A percentile compares a stretch with the other conserved stretches of the same genome.
Evolutionary conservation across 1,284 basidiomycete species (phyloP).

Genomic region (Naganishia sp.): DNA sequence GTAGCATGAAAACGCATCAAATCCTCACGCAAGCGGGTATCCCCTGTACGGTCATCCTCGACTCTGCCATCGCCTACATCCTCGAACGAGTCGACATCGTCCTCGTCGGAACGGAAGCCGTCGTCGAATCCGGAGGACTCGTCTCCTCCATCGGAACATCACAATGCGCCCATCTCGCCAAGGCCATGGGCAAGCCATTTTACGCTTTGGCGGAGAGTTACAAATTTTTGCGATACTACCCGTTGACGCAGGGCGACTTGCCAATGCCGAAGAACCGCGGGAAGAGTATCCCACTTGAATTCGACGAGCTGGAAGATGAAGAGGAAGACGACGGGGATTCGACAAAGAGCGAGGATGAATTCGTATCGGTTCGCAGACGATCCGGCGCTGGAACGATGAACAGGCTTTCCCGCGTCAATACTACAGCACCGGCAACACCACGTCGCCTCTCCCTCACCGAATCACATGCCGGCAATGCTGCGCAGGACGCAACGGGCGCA

Average conservation of each 20-base stretch:
- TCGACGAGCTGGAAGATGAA: constrained; percentile 32
- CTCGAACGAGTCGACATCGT: constrained; percentile 96
- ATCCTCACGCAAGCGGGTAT: constrained; percentile 80
- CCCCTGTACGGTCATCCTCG: constrained; percentile 90
- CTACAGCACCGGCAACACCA: constrained; percentile 34
- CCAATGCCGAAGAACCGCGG: constrained; percentile 56
- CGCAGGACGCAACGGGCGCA: constrained; percentile 18
- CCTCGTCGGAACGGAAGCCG: constrained; percentile 93
- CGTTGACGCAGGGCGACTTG: constrained; percentile 93
- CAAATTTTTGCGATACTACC: constrained; percentile 97
- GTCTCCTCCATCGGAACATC: constrained; percentile 80
- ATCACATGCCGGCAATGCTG: constrained; percentile 1
- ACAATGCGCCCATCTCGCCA: constrained; percentile 94
- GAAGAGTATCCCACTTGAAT: constrained; percentile 32
- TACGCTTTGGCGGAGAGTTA: constrained; percentile 97
- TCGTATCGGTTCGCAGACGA: constrained; percentile 1
- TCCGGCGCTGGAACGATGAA: not conserved
- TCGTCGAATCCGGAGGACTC: constrained; percentile 77
- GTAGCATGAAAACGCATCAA: constrained; percentile 83
- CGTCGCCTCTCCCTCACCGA: constrained; percentile 24
- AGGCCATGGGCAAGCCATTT: constrained; percentile 90
- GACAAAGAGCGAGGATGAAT: constrained; percentile 1
- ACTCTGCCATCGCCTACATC: constrained; percentile 93
- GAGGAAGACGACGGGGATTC: constrained; percentile 28
- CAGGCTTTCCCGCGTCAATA: constrained; percentile 25